A percentile compares a stretch with the other conserved stretches of the same genome.
Conservation (phyloP, 2,329 filamentous ascomycete species). For the Botrytis galanthina region DNA sequence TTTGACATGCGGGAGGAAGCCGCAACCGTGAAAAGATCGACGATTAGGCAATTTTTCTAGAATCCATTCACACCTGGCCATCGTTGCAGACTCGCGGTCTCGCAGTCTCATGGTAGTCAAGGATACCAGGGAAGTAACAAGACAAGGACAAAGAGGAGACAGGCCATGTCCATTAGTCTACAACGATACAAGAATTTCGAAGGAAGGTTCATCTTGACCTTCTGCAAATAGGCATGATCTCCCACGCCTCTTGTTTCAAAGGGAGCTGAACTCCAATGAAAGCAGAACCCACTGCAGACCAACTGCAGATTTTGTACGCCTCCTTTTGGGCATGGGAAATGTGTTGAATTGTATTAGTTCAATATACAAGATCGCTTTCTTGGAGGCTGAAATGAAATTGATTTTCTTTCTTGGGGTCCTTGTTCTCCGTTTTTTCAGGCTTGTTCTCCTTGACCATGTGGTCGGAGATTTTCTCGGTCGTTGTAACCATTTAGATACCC, state of each 20-base stretch:
- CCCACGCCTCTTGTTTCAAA: slow-evolving; percentile 14
- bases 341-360: neutral
- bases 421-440: neutral
- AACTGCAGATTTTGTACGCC: slow-evolving; percentile 7
- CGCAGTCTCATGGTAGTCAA: slow-evolving; percentile 18
- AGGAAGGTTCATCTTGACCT: slow-evolving; percentile 19
- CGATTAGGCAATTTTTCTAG: slow-evolving; percentile 16
- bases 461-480: slow-evolving; percentile 18
- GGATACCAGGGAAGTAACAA: slow-evolving; percentile 1
- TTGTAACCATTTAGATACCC: slow-evolving; percentile 6
- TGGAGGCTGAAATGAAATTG: slow-evolving; percentile 16
- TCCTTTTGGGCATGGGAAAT: neutral
- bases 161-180: slow-evolving; percentile 9
- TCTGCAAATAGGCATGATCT: slow-evolving; percentile 18
- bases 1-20: slow-evolving; percentile 8
- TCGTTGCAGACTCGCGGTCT: slow-evolving; percentile 11
- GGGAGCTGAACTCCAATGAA: slow-evolving; percentile 20
- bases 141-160: slow-evolving; percentile 7
- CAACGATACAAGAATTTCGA: neutral
- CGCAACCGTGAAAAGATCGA: slow-evolving; percentile 18
- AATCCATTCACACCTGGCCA: slow-evolving; percentile 1
- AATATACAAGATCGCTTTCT: neutral
- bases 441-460: slow-evolving; percentile 9
- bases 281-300: slow-evolving; percentile 1
- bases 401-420: neutral